Evolutionary conservation across 139 green algal genomes (phyloP).

Genomic region (Chlorella sp.): DNA sequence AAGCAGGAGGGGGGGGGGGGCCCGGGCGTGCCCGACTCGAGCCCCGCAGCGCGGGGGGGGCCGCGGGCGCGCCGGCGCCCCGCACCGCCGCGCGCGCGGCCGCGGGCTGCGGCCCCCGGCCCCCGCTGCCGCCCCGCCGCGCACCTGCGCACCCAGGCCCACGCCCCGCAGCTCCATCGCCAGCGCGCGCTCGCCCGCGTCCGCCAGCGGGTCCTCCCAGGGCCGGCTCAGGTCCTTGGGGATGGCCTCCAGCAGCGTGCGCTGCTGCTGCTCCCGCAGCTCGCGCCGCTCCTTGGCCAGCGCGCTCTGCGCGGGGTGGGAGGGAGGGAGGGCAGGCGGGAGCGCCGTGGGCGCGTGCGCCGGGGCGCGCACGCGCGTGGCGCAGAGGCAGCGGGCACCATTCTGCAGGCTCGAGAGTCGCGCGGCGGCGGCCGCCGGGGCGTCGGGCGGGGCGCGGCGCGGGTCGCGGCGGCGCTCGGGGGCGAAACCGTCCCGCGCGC

Average conservation of each 20-base stretch:
- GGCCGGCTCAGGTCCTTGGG: slow-evolving; percentile 92
- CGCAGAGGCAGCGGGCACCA: background rate
- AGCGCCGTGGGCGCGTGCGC: background rate
- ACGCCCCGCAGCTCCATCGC: slow-evolving; percentile 84
- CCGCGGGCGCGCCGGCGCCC: no score
- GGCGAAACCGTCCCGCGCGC: background rate
- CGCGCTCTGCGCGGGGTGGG: slow-evolving; percentile 56
- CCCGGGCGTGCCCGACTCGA: no score
- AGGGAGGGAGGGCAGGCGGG: background rate
- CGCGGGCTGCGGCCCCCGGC: no score
- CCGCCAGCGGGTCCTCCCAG: slow-evolving; percentile 97
- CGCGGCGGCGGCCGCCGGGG: background rate
- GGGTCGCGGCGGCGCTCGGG: background rate
- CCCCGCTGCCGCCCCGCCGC: no score
- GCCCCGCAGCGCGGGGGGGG: no score
- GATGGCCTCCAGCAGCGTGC: slow-evolving; percentile 42
- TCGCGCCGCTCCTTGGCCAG: slow-evolving; percentile 97
- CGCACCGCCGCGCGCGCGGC: no score
- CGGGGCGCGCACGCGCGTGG: background rate
- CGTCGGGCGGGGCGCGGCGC: background rate
- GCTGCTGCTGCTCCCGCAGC: slow-evolving; percentile 56
- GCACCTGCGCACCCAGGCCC: no score
- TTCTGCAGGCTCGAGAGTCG: background rate
- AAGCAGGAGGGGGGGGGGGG: no score
- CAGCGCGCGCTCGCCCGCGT: slow-evolving; percentile 75